Evolutionary conservation across 257 asterid genomes (phyloP).

Genomic region (Ligustrum vulgare): DNA sequence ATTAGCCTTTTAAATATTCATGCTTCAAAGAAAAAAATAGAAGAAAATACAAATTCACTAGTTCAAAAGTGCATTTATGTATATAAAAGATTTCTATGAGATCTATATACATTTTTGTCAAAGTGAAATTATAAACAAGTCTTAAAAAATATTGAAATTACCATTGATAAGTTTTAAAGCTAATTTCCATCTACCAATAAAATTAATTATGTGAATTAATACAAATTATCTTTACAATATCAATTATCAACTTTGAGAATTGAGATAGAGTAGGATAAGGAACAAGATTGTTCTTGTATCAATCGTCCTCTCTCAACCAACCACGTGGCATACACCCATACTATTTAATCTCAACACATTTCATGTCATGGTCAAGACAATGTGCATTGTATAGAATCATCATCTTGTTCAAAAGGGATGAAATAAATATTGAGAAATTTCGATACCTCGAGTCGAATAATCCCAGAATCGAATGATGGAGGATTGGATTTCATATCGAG

Average conservation of each 20-base stretch:
- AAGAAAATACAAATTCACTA: too few relatives aligned
- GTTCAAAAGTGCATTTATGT: too few relatives aligned
- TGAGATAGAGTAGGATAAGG: constrained; percentile 39
- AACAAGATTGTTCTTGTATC: constrained; percentile 33
- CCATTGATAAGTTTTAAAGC: too few relatives aligned
- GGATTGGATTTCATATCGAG: constrained; percentile 45
- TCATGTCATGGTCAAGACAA: constrained; percentile 10
- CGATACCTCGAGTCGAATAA: constrained; percentile 76
- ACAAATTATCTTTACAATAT: neutral
- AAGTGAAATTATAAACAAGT: too few relatives aligned
- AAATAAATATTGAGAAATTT: neutral
- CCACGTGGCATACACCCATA: constrained; percentile 67
- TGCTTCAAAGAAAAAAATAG: too few relatives aligned
- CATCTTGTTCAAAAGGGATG: too few relatives aligned
- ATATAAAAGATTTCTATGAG: too few relatives aligned
- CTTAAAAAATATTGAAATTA: too few relatives aligned
- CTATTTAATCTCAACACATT: constrained; percentile 11
- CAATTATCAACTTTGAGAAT: neutral
- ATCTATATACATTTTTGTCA: too few relatives aligned
- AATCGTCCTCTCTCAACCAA: constrained; percentile 42
- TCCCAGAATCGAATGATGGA: constrained; percentile 55
- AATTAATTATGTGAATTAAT: too few relatives aligned
- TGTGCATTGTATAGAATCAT: neutral
- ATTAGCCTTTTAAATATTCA: too few relatives aligned
- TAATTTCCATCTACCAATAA: neutral